Evolutionary conservation across 106 monocot species (phyloP), one percentile per base, ranked within the genome.

Genomic region (Dendrobium catenatum): DNA sequence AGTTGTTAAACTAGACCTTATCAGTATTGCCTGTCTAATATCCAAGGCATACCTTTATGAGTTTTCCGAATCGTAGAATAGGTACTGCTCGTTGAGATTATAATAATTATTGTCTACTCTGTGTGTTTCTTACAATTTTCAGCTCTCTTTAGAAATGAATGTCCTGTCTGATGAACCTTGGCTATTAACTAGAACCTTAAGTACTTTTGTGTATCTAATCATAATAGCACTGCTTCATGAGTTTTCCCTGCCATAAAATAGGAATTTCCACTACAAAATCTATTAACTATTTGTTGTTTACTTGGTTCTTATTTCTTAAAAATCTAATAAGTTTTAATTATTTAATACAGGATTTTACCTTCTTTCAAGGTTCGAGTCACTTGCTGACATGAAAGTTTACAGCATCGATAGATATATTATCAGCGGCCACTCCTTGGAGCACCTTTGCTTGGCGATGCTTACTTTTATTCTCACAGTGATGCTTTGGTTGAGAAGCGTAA

Each of bases 391-490:
- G 82, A 92, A 90, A 81, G 84, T 94, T n/a, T 96, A 96, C n/a
- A 82, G 82, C 66, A 83, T 86, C 42, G 90, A 86, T 78, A 77
- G 77, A 22, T 96, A 96, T 83, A 55, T 89, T 64, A 89, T 96
- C 68, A 96, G 96, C 24, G 96, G 96, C 8, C 94, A 96, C 74
- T 96, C 96, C n/a, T 84, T 96, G 83, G 94, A 86, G 81, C 96
- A 96, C 74, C 68, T 96, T 33, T 91, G 84, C 70, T 83, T 96
- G 49, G 88, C 92, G 11, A 79, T 86, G 80, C 87, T 87, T 79
- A 78, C 94, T 77, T 24, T 90, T 68, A 83, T 90, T 77, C 90
- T 96, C 22, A 85, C 86, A n/a, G 73, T 90, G 79, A 96, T 96
- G 96, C 92, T 96, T 55, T 94, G 89, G 80, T 81, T 90, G 70